Base-by-base conservation (phyloP, 768 basidiomycete genomes). In the Termitomyces bulborhizus region DNA sequence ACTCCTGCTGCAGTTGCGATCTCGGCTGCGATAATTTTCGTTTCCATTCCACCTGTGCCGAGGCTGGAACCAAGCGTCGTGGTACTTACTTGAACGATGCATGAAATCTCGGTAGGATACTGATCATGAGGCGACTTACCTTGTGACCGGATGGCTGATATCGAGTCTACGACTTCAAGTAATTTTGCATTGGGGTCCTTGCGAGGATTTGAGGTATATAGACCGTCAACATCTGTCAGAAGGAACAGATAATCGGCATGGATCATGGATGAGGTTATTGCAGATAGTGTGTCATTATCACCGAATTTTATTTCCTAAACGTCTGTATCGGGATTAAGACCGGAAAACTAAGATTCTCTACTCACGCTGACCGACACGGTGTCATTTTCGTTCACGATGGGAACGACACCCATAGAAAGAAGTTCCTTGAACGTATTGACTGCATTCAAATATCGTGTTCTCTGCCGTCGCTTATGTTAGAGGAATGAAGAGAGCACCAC, bases 331-430 rank as follows among this genome's bases (percentile, higher is more conserved):
- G 26, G 29, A 32, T 27, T 27, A 49, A 21, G 21, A 6, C 26
- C 46, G 6, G 55, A 29, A 7, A 47, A 49, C n/a, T 16, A 9
- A 29, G 36, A 6, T 39, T 41, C n/a, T 8, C 1, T 31, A 82
- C 90, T 68, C 67, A 96, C 93, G 73, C 93, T 93, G 56, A 99
- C 97, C 24, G 95, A 96, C 36, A 99, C 85, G 0, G 97, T 98
- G 68, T 99, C 97, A 63, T 99, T 99, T 70, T 99, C 97, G 69
- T 99, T 99, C 53, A 99, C 94, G 59, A 99, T 98, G 3, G 97
- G 97, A 1, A 99, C 85, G 0, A 98, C 92, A 15, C 95, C 96
- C 87, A 98, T 90, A 3, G 82, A 83, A 27, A 99, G 72, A 11
- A 99, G 76, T 63, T 98, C 93, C 36, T 87, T 86, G 69, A 99